Conservation (phyloP, 306 rosid genomes). For the Betula pendula region DNA sequence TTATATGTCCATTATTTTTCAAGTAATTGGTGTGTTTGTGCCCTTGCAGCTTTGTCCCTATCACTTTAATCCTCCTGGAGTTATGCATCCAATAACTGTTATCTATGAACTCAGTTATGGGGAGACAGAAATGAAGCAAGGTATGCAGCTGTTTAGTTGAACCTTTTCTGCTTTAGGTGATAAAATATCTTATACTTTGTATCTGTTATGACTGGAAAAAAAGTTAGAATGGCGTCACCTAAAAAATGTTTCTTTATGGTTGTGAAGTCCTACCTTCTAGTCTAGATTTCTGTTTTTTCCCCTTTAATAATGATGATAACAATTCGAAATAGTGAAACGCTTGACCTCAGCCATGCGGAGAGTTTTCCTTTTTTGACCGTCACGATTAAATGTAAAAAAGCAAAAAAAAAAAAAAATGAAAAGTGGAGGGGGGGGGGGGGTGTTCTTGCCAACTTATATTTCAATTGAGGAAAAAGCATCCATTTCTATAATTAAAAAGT, state of each 20-base stretch:
- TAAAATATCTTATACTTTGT: conserved; percentile 19
- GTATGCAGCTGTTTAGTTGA: conserved; percentile 41
- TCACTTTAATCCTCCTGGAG: conserved; percentile 84
- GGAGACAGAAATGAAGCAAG: conserved; percentile 97
- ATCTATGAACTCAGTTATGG: conserved; percentile 83
- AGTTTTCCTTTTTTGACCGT: background rate
- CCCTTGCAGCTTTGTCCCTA: conserved; percentile 65
- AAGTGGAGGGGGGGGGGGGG: background rate
- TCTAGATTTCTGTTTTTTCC: background rate
- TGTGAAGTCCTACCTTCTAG: background rate
- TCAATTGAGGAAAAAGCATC: background rate
- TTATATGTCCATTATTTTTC: conserved; percentile 7
- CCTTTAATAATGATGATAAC: background rate
- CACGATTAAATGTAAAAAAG: background rate
- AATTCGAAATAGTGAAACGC: background rate
- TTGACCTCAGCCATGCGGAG: background rate
- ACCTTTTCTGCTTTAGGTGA: conserved; percentile 7
- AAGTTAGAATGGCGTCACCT: no score
- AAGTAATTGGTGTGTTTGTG: conserved; percentile 25
- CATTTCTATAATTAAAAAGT: background rate
- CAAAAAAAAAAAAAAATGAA: background rate
- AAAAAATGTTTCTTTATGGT: no score
- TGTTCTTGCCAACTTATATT: background rate
- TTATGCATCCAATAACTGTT: conserved; percentile 78
- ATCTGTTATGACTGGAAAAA: conserved; percentile 9